Conservation (phyloP, 208 protist genomes). For the Herpetomonas tarakana region DNA sequence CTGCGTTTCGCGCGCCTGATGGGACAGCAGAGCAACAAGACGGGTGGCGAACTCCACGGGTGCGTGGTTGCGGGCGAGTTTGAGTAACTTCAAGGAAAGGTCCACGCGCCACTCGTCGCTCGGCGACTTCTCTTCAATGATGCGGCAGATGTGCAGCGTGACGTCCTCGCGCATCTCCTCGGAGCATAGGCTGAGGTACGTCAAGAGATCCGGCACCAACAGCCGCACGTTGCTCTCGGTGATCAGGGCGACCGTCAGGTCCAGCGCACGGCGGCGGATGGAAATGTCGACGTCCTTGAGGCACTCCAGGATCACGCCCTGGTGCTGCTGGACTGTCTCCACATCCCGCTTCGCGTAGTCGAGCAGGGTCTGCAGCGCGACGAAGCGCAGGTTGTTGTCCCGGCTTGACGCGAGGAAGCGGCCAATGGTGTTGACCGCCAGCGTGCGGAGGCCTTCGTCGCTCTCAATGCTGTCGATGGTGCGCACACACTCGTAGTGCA, state of each 20-base stretch:
- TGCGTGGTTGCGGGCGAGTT: conserved; percentile 64
- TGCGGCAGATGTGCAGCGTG: conserved; percentile 87
- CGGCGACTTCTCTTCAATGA: conserved; percentile 92
- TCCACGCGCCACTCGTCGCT: conserved; percentile 97
- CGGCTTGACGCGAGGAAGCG: conserved; percentile 94
- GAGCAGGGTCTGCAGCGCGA: conserved; percentile 94
- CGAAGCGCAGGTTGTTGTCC: conserved; percentile 99
- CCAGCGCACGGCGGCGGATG: conserved; percentile 95
- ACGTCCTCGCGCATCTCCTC: conserved; percentile 95
- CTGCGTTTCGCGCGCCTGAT: conserved; percentile 85
- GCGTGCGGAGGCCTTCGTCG: conserved; percentile 77
- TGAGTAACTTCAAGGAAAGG: conserved; percentile 93
- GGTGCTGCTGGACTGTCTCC: conserved; percentile 87
- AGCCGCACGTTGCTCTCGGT: conserved; percentile 92
- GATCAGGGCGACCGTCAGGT: conserved; percentile 97
- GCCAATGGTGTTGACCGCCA: conserved; percentile 98
- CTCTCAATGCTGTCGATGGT: conserved; percentile 98
- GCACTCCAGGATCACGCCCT: conserved; percentile 96
- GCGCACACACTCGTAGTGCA: conserved; percentile 98
- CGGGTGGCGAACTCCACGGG: conserved; percentile 63
- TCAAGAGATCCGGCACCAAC: conserved; percentile 94
- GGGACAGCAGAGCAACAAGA: conserved; percentile 90
- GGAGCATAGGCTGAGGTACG: conserved; percentile 91
- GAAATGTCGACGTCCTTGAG: conserved; percentile 95
- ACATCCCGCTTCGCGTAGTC: conserved; percentile 88